Evolutionary conservation across 495 filamentous ascomycete species (phyloP).

Genomic region (Physcia stellaris): DNA sequence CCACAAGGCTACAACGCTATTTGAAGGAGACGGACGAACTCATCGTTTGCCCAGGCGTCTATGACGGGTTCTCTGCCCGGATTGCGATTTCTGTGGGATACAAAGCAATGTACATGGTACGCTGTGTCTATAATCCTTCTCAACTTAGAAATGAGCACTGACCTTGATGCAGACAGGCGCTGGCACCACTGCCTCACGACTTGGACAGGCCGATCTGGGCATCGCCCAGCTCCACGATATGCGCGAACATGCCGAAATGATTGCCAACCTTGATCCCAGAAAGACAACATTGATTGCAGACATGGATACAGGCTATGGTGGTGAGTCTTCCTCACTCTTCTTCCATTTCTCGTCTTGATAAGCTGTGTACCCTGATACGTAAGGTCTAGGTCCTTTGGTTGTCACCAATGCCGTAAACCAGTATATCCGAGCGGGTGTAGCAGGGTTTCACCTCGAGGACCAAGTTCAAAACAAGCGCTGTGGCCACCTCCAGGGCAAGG

Average conservation of each 20-base stretch:
- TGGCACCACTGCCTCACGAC: constrained; percentile 46
- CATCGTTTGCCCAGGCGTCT: constrained; percentile 51
- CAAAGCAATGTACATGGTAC: constrained; percentile 54
- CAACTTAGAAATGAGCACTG: constrained; percentile 1
- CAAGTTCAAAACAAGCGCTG: constrained; percentile 54
- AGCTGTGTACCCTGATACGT: no score
- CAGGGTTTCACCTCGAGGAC: constrained; percentile 61
- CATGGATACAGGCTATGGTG: constrained; percentile 53
- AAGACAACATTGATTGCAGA: constrained; percentile 55
- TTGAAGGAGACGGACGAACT: constrained; percentile 23
- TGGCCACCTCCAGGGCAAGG: constrained; percentile 48
- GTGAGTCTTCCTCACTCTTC: constrained; percentile 16
- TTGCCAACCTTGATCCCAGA: constrained; percentile 44
- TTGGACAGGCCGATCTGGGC: constrained; percentile 56
- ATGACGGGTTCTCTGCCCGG: constrained; percentile 55
- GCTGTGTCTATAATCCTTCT: neutral
- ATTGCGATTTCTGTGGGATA: constrained; percentile 47
- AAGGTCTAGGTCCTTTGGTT: constrained; percentile 38
- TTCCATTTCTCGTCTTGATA: neutral
- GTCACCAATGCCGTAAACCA: constrained; percentile 48
- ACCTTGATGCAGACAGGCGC: constrained; percentile 43
- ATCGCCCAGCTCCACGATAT: constrained; percentile 51
- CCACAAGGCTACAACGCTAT: constrained; percentile 25
- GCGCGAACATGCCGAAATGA: constrained; percentile 50
- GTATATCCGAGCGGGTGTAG: constrained; percentile 55